Conservation (phyloP, 495 filamentous ascomycete genomes). For the Darksidea phi region DNA sequence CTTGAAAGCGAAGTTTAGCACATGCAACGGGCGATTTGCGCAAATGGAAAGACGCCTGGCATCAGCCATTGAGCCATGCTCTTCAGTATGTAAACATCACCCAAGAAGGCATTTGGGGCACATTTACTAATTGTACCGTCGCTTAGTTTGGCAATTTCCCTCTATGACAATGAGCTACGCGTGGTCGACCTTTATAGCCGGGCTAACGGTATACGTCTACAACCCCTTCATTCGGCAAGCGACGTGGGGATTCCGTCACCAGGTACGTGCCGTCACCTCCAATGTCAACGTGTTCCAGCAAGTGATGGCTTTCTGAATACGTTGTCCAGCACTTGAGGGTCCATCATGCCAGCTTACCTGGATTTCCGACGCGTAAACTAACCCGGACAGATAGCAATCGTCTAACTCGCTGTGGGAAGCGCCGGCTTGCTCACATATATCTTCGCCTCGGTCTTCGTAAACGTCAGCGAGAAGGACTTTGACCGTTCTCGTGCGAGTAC, state of each 20-base stretch:
- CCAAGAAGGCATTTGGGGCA: too few relatives aligned
- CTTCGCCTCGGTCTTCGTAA: constrained; percentile 28
- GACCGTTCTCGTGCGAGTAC: constrained; percentile 21
- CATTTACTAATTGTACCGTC: too few relatives aligned
- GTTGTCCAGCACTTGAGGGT: too few relatives aligned
- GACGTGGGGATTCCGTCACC: constrained; percentile 10
- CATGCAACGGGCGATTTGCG: constrained; percentile 15
- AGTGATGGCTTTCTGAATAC: too few relatives aligned
- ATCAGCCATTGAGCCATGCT: constrained; percentile 28
- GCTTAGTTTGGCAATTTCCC: constrained; percentile 28
- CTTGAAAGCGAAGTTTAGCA: constrained; percentile 24
- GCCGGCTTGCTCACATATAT: constrained; percentile 26
- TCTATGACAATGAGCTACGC: constrained; percentile 32
- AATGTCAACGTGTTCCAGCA: too few relatives aligned
- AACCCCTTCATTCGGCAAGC: constrained; percentile 23
- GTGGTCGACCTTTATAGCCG: constrained; percentile 28
- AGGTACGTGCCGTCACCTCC: constrained; percentile 3
- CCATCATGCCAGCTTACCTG: background rate
- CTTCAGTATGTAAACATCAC: background rate
- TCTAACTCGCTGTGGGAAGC: constrained; percentile 19
- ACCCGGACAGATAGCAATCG: constrained; percentile 20
- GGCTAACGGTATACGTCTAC: constrained; percentile 30
- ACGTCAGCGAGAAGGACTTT: constrained; percentile 24
- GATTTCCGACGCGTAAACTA: background rate
- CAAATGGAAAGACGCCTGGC: constrained; percentile 27